These are phyloP conservation scores for Solanum pinnatisectum DNA, from an alignment of 257 asterid genomes.

Conservation along the genomic window DNA sequence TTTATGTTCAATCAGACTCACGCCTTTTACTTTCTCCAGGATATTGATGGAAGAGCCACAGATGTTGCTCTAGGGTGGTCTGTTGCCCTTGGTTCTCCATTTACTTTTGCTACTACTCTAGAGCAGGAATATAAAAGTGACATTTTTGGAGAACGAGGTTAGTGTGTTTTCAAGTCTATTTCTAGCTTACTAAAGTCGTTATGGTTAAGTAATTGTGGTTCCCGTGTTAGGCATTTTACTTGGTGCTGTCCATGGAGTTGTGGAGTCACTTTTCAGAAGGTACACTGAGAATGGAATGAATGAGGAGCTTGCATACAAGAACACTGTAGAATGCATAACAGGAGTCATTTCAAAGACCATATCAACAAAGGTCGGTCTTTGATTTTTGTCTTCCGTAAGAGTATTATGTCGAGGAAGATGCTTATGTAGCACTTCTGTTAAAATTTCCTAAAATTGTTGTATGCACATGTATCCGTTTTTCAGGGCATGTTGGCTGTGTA, in stretches of 20 bases:
- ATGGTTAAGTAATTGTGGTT: conserved; percentile 1
- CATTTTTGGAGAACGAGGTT: conserved; percentile 94
- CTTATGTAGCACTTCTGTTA: background rate
- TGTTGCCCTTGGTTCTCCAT: conserved; percentile 94
- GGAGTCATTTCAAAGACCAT: conserved; percentile 80
- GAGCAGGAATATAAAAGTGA: conserved; percentile 92
- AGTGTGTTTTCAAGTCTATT: background rate
- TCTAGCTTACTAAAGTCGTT: background rate
- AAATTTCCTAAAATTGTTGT: background rate
- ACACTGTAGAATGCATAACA: conserved; percentile 87
- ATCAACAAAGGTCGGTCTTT: conserved; percentile 61
- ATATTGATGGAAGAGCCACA: conserved; percentile 94
- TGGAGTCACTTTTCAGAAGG: conserved; percentile 86
- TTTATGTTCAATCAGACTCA: background rate
- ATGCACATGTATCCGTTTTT: background rate
- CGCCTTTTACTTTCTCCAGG: conserved; percentile 22
- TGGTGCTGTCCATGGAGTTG: conserved; percentile 96
- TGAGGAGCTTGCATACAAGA: conserved; percentile 89
- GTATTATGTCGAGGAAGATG: background rate
- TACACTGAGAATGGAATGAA: conserved; percentile 87
- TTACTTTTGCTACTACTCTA: conserved; percentile 85
- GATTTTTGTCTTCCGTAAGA: background rate
- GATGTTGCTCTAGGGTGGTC: conserved; percentile 99
- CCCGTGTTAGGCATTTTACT: conserved; percentile 66
- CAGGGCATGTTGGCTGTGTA: conserved; percentile 94